Evolutionary conservation across 116 monocot genomes (phyloP).

Genomic region (Cymodocea nodosa): DNA sequence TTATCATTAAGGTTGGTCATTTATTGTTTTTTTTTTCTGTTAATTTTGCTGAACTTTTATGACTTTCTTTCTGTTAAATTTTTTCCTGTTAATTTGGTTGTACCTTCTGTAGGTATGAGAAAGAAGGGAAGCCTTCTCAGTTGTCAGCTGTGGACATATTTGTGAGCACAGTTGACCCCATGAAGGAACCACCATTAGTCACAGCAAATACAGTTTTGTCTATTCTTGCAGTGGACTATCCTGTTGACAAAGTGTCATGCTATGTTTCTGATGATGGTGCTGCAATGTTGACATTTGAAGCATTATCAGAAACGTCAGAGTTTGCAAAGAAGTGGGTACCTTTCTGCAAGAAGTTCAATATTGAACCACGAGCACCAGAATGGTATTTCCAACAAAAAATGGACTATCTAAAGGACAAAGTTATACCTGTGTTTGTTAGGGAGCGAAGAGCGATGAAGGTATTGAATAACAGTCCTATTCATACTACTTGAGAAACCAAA

Average conservation of each 20-base stretch:
- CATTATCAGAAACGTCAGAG: slow-evolving; percentile 83
- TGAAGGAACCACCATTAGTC: slow-evolving; percentile 93
- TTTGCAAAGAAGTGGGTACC: slow-evolving; percentile 97
- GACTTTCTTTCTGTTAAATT: too few relatives aligned
- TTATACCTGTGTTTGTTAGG: slow-evolving; percentile 65
- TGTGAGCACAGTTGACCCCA: slow-evolving; percentile 87
- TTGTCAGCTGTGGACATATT: slow-evolving; percentile 62
- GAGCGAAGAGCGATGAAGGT: slow-evolving; percentile 98
- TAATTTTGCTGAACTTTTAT: neutral
- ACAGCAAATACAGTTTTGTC: slow-evolving; percentile 94
- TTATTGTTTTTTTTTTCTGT: neutral
- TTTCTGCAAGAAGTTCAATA: slow-evolving; percentile 81
- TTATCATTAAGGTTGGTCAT: slow-evolving; percentile 53
- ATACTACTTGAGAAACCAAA: neutral
- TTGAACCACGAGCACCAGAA: slow-evolving; percentile 86
- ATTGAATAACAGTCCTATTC: neutral
- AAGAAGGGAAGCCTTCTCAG: slow-evolving; percentile 80
- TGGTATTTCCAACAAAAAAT: slow-evolving; percentile 89
- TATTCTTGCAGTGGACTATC: slow-evolving; percentile 82
- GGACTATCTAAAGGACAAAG: slow-evolving; percentile 83
- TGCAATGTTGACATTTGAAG: slow-evolving; percentile 86
- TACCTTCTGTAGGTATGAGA: slow-evolving; percentile 57
- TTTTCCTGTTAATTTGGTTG: too few relatives aligned
- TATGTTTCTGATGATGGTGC: slow-evolving; percentile 99
- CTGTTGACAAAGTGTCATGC: slow-evolving; percentile 85